These are phyloP conservation scores for Euphrasia confusa DNA, from an alignment of 257 asterid genomes.

Conservation along the genomic window DNA sequence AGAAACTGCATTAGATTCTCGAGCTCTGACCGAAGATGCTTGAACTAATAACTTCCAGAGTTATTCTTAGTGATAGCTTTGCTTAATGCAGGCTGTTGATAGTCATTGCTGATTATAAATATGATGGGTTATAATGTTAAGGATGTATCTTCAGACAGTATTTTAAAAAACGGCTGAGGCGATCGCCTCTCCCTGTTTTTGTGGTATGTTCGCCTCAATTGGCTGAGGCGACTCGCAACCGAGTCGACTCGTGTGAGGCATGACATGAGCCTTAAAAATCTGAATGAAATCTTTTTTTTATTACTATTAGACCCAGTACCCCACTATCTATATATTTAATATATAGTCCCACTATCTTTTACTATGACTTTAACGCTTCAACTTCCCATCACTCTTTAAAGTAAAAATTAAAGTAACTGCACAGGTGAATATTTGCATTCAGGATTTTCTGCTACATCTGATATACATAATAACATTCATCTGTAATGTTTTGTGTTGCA, in stretches of 20 bases:
- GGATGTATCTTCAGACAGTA: neutral
- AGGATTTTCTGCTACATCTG: neutral
- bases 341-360: too few relatives aligned
- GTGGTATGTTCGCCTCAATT: neutral
- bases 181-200: too few relatives aligned
- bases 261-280: too few relatives aligned
- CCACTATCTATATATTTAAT: too few relatives aligned
- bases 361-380: neutral
- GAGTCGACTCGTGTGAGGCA: too few relatives aligned
- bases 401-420: too few relatives aligned
- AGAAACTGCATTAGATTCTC: too few relatives aligned
- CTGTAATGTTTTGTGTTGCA: neutral
- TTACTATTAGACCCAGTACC: too few relatives aligned
- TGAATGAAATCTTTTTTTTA: too few relatives aligned
- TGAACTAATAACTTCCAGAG: conserved; percentile 6
- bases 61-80: conserved; percentile 8
- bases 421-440: conserved; percentile 44
- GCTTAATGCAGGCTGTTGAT: conserved; percentile 2
- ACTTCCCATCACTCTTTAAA: conserved; percentile 26
- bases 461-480: neutral
- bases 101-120: conserved; percentile 3
- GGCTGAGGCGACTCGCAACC: too few relatives aligned
- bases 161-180: too few relatives aligned
- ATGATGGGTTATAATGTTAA: conserved; percentile 9
- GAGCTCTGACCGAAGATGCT: neutral